Evolutionary conservation across 2,329 filamentous ascomycete species (phyloP), one percentile per base, ranked within the genome.

Genomic region (Trichoderma breve): DNA sequence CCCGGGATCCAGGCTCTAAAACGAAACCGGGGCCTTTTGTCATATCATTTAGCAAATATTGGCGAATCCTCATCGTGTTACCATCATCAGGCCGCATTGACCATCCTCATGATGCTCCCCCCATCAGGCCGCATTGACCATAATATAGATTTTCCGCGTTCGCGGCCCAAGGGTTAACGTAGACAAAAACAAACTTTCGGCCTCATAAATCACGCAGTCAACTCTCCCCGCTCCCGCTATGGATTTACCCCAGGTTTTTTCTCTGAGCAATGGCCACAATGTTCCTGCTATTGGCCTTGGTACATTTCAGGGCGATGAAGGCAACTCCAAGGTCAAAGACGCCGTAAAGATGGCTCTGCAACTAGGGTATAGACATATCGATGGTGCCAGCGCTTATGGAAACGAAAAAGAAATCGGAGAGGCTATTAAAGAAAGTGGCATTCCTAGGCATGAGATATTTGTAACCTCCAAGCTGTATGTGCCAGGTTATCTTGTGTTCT

Each of bases 401-500:
- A 68, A 68, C 32, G 65, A 68, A 60, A 68, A 47, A 15, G 34
- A 68, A 47, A 68, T 68, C 3, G 65, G 65, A 32, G 47, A 68
- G 28, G 65, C 53, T 0, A 60, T 68, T 21, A 68, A 47, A 32
- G 53, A 68, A n/a, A 68, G 53, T 12, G 53, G 65, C 1, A 60
- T 68, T 24, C 65, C 53, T 4, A 60, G 53, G n/a, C 26, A 47
- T 32, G 65, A 68, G n/a, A 60, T 68, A 12, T 68, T 68, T 32
- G 34, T 68, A 18, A 68, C 65, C 6, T 58, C 65, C 3, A 68
- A 68, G 21, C 65, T 68, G 65, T 68, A 60, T 15, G 65, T 55
- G 30, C 14, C n/a, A n/a, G 18, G 3, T 28, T 8, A 7, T 2
- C 14, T 32, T 15, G 12, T 28, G 28, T 28, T 21, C 15, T 47